phyloP scores from a whole-genome alignment of 2,329 filamentous ascomycete species.

The Diaporthe australafricana region DNA sequence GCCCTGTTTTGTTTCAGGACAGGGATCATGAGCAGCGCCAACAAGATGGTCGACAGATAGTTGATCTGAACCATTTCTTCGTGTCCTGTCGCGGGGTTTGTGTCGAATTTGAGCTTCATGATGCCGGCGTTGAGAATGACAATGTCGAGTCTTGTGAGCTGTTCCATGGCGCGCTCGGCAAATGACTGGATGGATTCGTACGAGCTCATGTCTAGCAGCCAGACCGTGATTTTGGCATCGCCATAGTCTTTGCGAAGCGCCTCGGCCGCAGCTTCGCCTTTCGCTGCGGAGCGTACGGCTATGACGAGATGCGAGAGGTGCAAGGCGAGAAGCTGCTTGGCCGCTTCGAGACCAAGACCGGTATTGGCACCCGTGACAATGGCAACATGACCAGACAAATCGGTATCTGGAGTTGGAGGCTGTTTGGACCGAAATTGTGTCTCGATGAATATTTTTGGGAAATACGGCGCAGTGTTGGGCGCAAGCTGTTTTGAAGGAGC shows the following conservation, averaged over 20 bases:
- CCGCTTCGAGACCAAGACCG: constrained; percentile 51
- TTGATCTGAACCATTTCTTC: constrained; percentile 55
- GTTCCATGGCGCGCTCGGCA: constrained; percentile 45
- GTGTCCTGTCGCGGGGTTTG: constrained; percentile 48
- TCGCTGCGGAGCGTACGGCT: constrained; percentile 55
- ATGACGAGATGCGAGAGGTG: constrained; percentile 57
- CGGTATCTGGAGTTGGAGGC: constrained; percentile 44
- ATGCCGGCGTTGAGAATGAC: constrained; percentile 59
- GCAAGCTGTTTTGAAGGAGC: constrained; percentile 1
- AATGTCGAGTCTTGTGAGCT: constrained; percentile 54
- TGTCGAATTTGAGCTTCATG: constrained; percentile 40
- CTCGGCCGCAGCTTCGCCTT: constrained; percentile 55
- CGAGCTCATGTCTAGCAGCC: constrained; percentile 59
- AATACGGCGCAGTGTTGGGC: neutral
- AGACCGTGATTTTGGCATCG: constrained; percentile 57
- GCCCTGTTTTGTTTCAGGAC: constrained; percentile 44
- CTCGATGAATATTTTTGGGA: constrained; percentile 11
- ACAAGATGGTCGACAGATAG: constrained; percentile 50
- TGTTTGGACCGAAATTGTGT: constrained; percentile 32
- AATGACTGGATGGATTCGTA: constrained; percentile 59
- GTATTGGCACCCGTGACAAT: constrained; percentile 53
- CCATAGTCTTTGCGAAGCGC: constrained; percentile 46
- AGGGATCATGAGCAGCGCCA: constrained; percentile 49
- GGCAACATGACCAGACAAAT: constrained; percentile 44
- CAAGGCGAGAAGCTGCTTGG: constrained; percentile 48